A percentile compares a stretch with the other conserved stretches of the same genome.
phyloP scores from a whole-genome alignment of 208 protist genomes.

The Histomonas meleagridis region DNA sequence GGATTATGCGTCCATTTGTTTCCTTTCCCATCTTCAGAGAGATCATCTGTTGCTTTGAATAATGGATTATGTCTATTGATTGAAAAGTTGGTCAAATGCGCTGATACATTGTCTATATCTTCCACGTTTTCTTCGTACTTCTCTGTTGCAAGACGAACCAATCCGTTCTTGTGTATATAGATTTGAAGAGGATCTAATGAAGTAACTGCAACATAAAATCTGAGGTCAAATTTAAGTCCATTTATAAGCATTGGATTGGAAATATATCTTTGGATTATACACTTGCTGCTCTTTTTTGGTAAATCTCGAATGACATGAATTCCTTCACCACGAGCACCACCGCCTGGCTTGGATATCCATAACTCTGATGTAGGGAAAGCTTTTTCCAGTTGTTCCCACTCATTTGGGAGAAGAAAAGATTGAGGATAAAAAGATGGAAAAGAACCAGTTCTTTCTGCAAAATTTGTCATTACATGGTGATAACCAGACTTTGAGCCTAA shows the following conservation, averaged over 20 bases:
- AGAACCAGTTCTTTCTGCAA: background rate
- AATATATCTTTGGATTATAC: constrained; percentile 24
- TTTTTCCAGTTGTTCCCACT: background rate
- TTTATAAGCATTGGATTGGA: constrained; percentile 40
- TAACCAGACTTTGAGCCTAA: constrained; percentile 9
- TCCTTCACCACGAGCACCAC: constrained; percentile 18
- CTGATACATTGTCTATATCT: background rate
- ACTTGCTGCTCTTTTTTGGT: background rate
- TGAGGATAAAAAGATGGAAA: constrained; percentile 27
- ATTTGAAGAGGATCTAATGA: constrained; percentile 35
- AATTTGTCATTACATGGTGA: background rate
- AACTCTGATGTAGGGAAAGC: background rate
- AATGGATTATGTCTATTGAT: background rate
- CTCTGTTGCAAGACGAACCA: constrained; percentile 40
- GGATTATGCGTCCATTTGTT: constrained; percentile 27
- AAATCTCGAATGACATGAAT: background rate
- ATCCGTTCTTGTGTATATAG: constrained; percentile 36
- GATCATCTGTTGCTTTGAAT: background rate
- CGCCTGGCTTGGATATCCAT: background rate
- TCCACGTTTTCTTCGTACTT: constrained; percentile 14
- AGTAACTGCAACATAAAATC: constrained; percentile 37
- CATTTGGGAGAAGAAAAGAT: background rate
- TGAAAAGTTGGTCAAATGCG: background rate
- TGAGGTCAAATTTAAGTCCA: constrained; percentile 50
- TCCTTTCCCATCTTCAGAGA: constrained; percentile 27